Percentiles rank a stretch among this genome's conserved stretches.
These are phyloP conservation scores for Leccinum disarticulatum DNA, from an alignment of 768 basidiomycete genomes.

Conservation along the genomic window DNA sequence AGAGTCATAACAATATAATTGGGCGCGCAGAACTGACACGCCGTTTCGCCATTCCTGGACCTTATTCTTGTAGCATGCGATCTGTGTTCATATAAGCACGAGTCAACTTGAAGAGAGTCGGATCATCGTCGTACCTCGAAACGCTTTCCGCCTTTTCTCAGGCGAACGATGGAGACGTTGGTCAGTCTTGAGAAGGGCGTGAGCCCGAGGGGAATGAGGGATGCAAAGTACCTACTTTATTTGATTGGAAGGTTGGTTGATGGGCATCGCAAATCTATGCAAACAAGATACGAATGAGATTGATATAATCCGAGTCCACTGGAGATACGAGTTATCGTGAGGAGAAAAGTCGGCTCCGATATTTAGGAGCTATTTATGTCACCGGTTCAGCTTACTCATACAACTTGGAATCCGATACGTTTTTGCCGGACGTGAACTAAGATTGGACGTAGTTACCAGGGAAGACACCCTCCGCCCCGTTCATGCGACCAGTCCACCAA, in stretches of 20 bases:
- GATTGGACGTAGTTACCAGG: conserved; percentile 59
- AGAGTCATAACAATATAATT: background rate
- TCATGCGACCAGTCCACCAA: conserved; percentile 94
- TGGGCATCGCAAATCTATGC: conserved; percentile 32
- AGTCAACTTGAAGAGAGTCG: background rate
- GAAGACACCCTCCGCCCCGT: conserved; percentile 85
- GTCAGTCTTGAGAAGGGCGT: conserved; percentile 64
- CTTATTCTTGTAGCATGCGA: conserved; percentile 99
- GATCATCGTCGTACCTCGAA: conserved; percentile 67
- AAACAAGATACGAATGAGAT: background rate
- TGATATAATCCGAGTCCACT: background rate
- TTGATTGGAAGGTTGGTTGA: conserved; percentile 87
- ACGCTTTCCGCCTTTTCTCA: conserved; percentile 96
- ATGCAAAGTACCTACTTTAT: conserved; percentile 59
- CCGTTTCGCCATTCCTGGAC: conserved; percentile 95
- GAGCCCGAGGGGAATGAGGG: background rate
- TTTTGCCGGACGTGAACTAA: background rate
- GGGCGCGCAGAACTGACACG: conserved; percentile 52
- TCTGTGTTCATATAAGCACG: conserved; percentile 41
- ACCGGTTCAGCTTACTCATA: background rate
- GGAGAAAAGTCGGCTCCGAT: conserved; percentile 10
- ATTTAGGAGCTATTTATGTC: conserved; percentile 19
- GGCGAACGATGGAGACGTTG: conserved; percentile 92
- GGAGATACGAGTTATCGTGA: background rate
- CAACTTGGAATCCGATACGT: background rate